Evolutionary conservation across 305 asterid genomes (phyloP), one percentile per base, ranked within the genome.

Genomic region (Salvia sclarea): DNA sequence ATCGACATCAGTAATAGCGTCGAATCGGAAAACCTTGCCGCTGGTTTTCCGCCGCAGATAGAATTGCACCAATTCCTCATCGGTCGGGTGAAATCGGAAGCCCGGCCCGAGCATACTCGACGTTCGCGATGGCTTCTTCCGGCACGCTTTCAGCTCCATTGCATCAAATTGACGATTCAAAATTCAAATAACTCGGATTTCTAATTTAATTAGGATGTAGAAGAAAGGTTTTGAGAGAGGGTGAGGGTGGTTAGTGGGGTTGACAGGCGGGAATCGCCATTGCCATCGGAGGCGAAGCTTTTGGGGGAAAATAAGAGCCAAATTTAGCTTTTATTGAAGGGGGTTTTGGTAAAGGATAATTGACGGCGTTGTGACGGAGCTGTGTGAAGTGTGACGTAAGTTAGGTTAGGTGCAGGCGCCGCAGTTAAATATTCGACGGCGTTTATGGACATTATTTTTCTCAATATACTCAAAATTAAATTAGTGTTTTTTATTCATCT

Each of bases 31-130:
- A 16, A 85, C 63, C 64, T 78, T 88, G 3, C 90, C 89, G 58
- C 75, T 70, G 4, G 81, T 41, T 76, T 88, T 92, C 6, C 98
- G 86, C 71, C 88, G 81, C 41, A 92, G 66, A 79, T 92, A 92
- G 35, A 85, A 92, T 24, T 83, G 72, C 11, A 92, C 97, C 78
- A 92, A 82, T 69, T 92, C 98, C 77, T 92, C 98, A 59, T 92
- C 97, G 12, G 98, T 92, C 24, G 97, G 98, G 68, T 92, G 96
- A 78, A 92, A 92, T 40, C 96, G 81, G 66, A 89, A 89, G 16
- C 98, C 98, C 68, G 97, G 98, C 31, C 87, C 98, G 41, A 91
- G 81, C 22, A 81, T 17, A 67, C 33, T 70, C 76, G 83, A 66
- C 68, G 76, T 41, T 60, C 10, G 41, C 13, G 85, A 70, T 16